Evolutionary conservation across 2,329 filamentous ascomycete species (phyloP).

Genomic region (Phyllosticta ampelicida): DNA sequence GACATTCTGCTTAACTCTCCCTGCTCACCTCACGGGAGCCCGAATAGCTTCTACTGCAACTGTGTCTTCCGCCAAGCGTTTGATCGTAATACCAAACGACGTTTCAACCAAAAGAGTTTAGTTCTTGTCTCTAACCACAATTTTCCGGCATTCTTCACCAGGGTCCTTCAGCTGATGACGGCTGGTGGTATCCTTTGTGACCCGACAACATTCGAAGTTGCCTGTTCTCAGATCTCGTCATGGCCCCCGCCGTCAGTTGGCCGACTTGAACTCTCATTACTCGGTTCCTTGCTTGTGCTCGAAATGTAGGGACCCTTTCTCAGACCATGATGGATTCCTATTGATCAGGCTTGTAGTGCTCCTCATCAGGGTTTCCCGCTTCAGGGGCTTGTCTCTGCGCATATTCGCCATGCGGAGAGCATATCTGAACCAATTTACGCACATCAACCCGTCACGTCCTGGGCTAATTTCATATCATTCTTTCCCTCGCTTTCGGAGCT

Average conservation of each 20-base stretch:
- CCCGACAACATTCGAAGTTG: conserved; percentile 27
- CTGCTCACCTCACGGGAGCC: conserved; percentile 28
- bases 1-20: conserved; percentile 43
- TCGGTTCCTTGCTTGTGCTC: conserved; percentile 26
- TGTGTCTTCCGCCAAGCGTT: conserved; percentile 33
- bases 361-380: conserved; percentile 31
- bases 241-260: conserved; percentile 29
- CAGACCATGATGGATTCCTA: background rate
- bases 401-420: conserved; percentile 12
- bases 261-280: conserved; percentile 28
- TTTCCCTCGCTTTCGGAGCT: conserved; percentile 32
- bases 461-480: conserved; percentile 28
- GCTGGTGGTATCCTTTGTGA: conserved; percentile 27
- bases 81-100: conserved; percentile 30
- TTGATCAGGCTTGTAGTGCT: conserved; percentile 15
- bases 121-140: conserved; percentile 32
- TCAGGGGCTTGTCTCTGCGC: conserved; percentile 22
- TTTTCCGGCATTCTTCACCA: conserved; percentile 27
- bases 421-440: conserved; percentile 23
- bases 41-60: conserved; percentile 24
- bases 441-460: conserved; percentile 30
- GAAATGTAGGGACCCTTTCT: conserved; percentile 21
- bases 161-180: conserved; percentile 27
- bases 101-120: conserved; percentile 32
- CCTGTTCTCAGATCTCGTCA: conserved; percentile 24